phyloP scores from a whole-genome alignment of 208 protist species.

The Acanthamoeba quina region DNA sequence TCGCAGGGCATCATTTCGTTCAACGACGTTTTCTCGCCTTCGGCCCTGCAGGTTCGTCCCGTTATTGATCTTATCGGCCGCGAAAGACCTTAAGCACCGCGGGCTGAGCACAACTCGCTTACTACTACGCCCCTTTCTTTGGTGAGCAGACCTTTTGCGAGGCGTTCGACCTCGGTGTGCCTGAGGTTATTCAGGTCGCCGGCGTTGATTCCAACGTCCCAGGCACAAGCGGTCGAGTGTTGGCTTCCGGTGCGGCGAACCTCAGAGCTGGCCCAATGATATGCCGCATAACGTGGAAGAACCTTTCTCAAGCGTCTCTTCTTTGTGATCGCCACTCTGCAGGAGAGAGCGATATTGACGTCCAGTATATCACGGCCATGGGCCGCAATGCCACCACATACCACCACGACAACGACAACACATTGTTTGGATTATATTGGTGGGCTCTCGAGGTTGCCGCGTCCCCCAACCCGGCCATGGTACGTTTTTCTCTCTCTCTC shows the following conservation, averaged over 20 bases:
- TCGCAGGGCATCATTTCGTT: background rate
- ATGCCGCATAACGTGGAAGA: too few species aligned
- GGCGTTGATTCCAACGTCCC: background rate
- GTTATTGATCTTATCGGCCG: too few species aligned
- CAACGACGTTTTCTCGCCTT: background rate
- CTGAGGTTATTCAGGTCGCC: background rate
- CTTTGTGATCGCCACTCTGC: background rate
- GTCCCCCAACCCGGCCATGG: background rate
- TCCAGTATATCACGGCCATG: constrained; percentile 37
- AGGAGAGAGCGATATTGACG: constrained; percentile 7
- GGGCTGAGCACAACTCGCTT: background rate
- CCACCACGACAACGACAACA: constrained; percentile 27
- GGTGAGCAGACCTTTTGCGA: too few species aligned
- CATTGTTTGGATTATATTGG: background rate
- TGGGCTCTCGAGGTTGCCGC: background rate
- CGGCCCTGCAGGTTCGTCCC: background rate
- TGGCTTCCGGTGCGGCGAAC: too few species aligned
- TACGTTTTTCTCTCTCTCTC: too few species aligned
- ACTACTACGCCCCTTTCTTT: background rate
- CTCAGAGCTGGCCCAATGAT: too few species aligned
- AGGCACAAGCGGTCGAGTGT: too few species aligned
- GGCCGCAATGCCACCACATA: background rate
- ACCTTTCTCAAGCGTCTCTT: background rate
- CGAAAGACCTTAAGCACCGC: background rate
- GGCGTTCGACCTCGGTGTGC: too few species aligned